These are phyloP conservation scores for Coniochaeta sp. DNA, from an alignment of 2,329 filamentous ascomycete genomes.

Conservation along the genomic window DNA sequence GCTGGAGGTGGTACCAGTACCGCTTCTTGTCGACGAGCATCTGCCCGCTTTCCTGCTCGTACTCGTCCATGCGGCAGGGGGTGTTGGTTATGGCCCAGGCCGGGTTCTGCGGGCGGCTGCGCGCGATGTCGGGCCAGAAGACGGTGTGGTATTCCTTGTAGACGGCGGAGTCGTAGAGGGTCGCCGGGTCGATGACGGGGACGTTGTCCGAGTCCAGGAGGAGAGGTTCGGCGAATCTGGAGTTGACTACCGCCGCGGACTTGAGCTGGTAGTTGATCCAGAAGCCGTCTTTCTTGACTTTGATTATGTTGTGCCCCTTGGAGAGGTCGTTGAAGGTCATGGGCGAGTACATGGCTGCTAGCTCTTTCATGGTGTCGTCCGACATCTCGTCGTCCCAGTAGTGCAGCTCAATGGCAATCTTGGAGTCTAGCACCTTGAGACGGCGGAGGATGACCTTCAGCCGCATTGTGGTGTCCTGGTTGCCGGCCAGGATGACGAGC, in stretches of 20 bases:
- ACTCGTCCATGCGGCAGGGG: conserved; percentile 24
- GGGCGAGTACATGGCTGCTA: conserved; percentile 12
- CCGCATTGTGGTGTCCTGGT: conserved; percentile 15
- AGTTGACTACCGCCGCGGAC: conserved; percentile 25
- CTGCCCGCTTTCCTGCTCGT: conserved; percentile 26
- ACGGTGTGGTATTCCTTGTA: conserved; percentile 21
- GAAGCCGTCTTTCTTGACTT: conserved; percentile 25
- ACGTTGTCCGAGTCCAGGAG: conserved; percentile 29
- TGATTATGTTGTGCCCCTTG: conserved; percentile 20
- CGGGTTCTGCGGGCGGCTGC: conserved; percentile 18
- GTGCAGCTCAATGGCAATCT: conserved; percentile 21
- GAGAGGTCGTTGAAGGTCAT: conserved; percentile 22
- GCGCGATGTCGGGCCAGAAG: conserved; percentile 29
- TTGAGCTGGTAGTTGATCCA: conserved; percentile 24
- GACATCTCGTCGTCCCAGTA: conserved; percentile 21
- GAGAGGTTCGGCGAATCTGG: conserved; percentile 25
- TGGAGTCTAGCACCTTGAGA: conserved; percentile 12
- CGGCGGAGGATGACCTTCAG: conserved; percentile 13
- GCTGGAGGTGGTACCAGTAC: conserved; percentile 28
- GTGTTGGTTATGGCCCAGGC: conserved; percentile 28
- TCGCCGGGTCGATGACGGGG: conserved; percentile 20
- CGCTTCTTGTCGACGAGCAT: conserved; percentile 26
- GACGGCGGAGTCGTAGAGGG: conserved; percentile 19
- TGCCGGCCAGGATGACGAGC: conserved; percentile 22
- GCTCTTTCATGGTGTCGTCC: conserved; percentile 8